Base-by-base conservation (phyloP, 352 stramenopile genomes). In the Globisporangium alternatum region DNA sequence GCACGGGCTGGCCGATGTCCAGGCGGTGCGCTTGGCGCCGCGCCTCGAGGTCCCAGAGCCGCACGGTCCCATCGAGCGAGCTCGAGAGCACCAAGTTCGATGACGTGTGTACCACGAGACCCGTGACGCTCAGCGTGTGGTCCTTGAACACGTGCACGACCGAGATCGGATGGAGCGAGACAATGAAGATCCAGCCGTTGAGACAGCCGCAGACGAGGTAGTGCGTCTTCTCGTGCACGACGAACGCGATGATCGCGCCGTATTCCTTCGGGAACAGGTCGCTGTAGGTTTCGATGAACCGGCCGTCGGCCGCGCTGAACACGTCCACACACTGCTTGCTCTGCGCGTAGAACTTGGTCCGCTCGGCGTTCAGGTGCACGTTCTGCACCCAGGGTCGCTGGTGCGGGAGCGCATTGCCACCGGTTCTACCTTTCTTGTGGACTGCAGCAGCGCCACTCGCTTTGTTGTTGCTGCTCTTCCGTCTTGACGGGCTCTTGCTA, bases 61-160 rank as follows among this genome's bases (percentile, higher is more conserved):
- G 70, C 33, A 92, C 75, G 0, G 81, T 82, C 33, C 78, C 80
- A 51, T 92, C 83, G 0, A 92, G 70, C n/a, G 80, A 90, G 22
- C 79, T 89, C 2, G 83, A 92, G 35, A 92, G 70, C 15, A 90
- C 68, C 10, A 90, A 70, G 5, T 74, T 68, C 28, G 81, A 89
- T 7, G 80, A 64, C 6, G 65, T 41, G 54, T 89, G 81, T 22
- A 89, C 71, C 0, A 68, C 75, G 3, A 92, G 62, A 15, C 75
- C 76, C 30, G 83, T 89, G 31, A 92, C 66, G 8, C 65, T 64
- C 52, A 79, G 72, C 1, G 81, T 89, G 62, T 92, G 83, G 39
- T 92, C 79, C 49, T 88, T 88, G 56, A 92, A 92, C 19, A 83
- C 45, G 53, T 88, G 78, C 19, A 90, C 70, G 22, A 86, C 64